Evolutionary conservation across 306 rosid species (phyloP), one percentile per base, ranked within the genome.

Genomic region (Cucurbita pepo): DNA sequence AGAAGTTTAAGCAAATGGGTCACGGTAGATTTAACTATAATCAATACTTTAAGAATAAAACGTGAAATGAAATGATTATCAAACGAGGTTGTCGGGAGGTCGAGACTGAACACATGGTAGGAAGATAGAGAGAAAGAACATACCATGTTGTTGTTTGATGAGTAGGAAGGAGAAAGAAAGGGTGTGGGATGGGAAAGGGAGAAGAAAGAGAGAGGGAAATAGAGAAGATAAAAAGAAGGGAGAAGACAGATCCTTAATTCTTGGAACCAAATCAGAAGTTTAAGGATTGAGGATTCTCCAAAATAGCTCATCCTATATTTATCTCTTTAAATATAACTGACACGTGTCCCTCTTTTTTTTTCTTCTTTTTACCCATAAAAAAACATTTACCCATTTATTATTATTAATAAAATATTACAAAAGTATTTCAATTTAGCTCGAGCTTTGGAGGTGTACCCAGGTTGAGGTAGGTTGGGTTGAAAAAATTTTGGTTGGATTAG

Each of bases 161-260:
- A 50, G 53, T n/a, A 40, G 40, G 11, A 53, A 65, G 37, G 71
- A 65, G 71, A 41, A 21, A 65, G 36, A 41, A 19, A 41, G 14
- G 7, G 2, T 40, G 53, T 43, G 21, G 71, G 18, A 65, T 18
- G 54, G 36, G 71, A 65, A 43, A 21, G 54, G 30, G 71, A 43
- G 15, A 65, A 14, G 54, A 8, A 51, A 43, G 76, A 72, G 21
- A 72, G 64, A 56, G 65, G 56, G 64, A 53, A 56, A 72, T 30
- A 57, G 53, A 11, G 25, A 12, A 43, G 50, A 56, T 30, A 30
- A 71, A 54, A 54, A 11, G 50, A 36, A 50, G 15, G 19, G 58
- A 44, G 63, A 38, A 55, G 48, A 41, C 51, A 72, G 76, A 72
- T 72, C 76, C 76, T 72, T 56, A 57, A 16, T 72, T 72, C 44